A percentile compares a stretch with the other conserved stretches of the same genome.
phyloP scores from a whole-genome alignment of 208 protist species.

The Trypanosoma grayi region DNA sequence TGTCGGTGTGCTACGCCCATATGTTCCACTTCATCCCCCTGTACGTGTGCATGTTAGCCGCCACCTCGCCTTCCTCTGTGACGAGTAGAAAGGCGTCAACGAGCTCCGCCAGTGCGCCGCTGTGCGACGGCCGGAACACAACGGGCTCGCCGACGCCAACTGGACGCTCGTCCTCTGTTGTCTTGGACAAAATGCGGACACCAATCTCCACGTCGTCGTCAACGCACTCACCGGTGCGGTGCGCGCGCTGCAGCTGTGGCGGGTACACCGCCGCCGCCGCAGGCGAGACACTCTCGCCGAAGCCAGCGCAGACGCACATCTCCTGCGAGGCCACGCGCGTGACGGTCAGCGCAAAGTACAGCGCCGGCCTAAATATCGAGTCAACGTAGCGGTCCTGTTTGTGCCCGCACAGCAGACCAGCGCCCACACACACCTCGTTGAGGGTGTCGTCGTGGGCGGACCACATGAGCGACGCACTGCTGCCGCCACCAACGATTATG shows the following conservation, averaged over 20 bases:
- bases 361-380: conserved; percentile 12
- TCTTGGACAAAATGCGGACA: no score
- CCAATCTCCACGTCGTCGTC: conserved; percentile 12
- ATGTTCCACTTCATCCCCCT: conserved; percentile 22
- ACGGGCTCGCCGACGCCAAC: conserved; percentile 10
- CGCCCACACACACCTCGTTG: conserved; percentile 17
- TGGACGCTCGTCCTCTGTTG: not conserved
- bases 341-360: conserved; percentile 18
- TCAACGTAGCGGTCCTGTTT: conserved; percentile 14
- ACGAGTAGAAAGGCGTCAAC: conserved; percentile 13
- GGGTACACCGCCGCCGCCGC: conserved; percentile 7
- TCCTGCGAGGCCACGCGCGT: not conserved
- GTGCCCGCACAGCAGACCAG: conserved; percentile 16
- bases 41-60: conserved; percentile 14
- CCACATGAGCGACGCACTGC: conserved; percentile 12
- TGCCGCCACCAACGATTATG: conserved; percentile 13
- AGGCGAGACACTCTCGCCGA: conserved; percentile 4
- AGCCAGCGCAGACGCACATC: conserved; percentile 8
- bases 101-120: conserved; percentile 13
- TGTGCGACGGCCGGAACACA: conserved; percentile 14
- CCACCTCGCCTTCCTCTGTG: conserved; percentile 3
- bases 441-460: conserved; percentile 13
- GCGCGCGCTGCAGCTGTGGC: conserved; percentile 1
- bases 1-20: conserved; percentile 9
- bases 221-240: not conserved